These are phyloP conservation scores for Epichloe elymi DNA, from an alignment of 2,329 filamentous ascomycete species.

Conservation along the genomic window DNA sequence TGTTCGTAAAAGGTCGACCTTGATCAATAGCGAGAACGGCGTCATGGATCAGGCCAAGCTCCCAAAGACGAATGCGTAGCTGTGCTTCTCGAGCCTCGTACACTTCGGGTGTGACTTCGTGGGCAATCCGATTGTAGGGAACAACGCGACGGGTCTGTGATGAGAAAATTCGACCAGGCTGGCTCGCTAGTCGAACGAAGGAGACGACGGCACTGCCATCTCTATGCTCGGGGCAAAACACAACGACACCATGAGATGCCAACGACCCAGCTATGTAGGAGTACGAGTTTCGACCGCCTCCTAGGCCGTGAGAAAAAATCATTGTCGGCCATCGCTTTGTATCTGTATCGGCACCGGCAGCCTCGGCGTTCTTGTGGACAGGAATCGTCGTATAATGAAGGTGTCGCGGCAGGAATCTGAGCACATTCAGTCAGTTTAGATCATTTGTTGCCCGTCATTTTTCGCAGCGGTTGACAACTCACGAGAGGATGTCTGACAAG, in stretches of 20 bases:
- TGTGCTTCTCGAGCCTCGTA: constrained; percentile 58
- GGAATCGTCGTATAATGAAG: constrained; percentile 64
- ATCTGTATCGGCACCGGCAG: constrained; percentile 41
- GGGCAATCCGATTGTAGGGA: constrained; percentile 41
- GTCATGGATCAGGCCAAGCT: constrained; percentile 58
- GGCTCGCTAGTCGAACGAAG: constrained; percentile 49
- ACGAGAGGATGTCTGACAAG: constrained; percentile 48
- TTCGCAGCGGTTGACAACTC: constrained; percentile 16
- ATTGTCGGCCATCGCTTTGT: constrained; percentile 61
- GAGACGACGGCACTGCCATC: constrained; percentile 70
- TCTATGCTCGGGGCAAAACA: constrained; percentile 70
- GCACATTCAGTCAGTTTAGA: not conserved
- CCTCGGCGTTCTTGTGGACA: constrained; percentile 54
- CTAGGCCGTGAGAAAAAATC: constrained; percentile 72
- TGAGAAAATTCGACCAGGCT: constrained; percentile 20
- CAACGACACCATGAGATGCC: constrained; percentile 68
- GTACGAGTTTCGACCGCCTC: constrained; percentile 70
- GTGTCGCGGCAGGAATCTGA: constrained; percentile 53
- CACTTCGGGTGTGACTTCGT: constrained; percentile 51
- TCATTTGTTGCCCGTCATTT: not conserved
- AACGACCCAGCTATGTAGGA: constrained; percentile 70
- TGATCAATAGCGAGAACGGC: constrained; percentile 53
- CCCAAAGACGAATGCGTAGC: constrained; percentile 64
- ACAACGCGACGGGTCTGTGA: constrained; percentile 20
- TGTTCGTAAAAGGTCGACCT: constrained; percentile 34